Evolutionary conservation across 331 rosid species (phyloP).

Genomic region (Dryas integrifolia): DNA sequence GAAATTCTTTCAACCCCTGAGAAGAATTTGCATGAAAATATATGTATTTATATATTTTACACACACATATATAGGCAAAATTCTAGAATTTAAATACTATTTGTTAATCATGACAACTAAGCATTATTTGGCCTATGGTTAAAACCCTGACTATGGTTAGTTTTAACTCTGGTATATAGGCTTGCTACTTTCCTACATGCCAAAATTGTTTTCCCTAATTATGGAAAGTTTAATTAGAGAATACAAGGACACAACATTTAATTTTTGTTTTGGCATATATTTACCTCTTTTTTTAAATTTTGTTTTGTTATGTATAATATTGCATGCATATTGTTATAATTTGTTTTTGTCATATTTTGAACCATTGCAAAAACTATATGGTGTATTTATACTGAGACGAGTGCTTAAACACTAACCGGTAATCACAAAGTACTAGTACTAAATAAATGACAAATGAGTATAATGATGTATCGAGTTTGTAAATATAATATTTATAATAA

Average conservation of each 20-base stretch:
- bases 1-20: constrained; percentile 15
- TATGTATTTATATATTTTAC: not conserved
- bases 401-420: too few species aligned
- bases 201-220: not conserved
- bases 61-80: not conserved
- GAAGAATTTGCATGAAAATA: not conserved
- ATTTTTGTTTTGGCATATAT: not conserved
- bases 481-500: too few species aligned
- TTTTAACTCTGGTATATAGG: constrained; percentile 11
- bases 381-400: not conserved
- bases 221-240: not conserved
- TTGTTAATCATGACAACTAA: constrained; percentile 10
- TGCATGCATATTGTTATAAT: not conserved
- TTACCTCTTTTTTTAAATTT: not conserved
- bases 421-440: too few species aligned
- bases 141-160: constrained; percentile 23
- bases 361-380: not conserved
- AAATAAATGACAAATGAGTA: too few species aligned
- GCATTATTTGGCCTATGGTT: constrained; percentile 11
- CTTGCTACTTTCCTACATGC: not conserved
- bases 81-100: not conserved
- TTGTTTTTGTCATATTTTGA: not conserved
- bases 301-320: not conserved
- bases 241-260: not conserved
- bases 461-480: too few species aligned